phyloP scores from a whole-genome alignment of 2,329 filamentous ascomycete genomes.

The Aspergillus transmontanensis region DNA sequence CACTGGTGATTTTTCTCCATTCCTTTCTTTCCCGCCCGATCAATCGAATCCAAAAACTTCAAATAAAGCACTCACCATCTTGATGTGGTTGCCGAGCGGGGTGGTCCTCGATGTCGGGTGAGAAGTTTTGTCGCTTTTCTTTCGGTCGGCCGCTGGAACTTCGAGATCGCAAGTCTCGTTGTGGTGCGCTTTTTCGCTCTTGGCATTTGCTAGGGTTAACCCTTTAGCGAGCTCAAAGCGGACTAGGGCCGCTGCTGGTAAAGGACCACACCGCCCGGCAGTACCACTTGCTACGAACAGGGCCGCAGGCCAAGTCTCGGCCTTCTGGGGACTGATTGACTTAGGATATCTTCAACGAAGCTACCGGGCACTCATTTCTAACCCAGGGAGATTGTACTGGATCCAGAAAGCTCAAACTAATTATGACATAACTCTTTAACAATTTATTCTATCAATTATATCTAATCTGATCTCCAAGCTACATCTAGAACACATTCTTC shows the following conservation, averaged over 20 bases:
- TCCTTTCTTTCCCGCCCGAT: conserved; percentile 8
- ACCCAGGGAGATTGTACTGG: neutral
- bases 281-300: neutral
- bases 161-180: conserved; percentile 32
- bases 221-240: conserved; percentile 47
- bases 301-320: neutral
- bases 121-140: conserved; percentile 42
- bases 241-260: conserved; percentile 29
- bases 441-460: neutral
- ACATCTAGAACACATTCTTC: conserved; percentile 38
- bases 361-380: neutral
- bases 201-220: conserved; percentile 31
- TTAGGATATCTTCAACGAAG: neutral
- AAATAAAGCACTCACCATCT: conserved; percentile 46
- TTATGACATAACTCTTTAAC: neutral
- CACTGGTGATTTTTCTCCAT: conserved; percentile 1
- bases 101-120: conserved; percentile 45
- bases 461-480: neutral
- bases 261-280: conserved; percentile 25
- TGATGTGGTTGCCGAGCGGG: conserved; percentile 46
- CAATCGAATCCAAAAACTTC: conserved; percentile 12
- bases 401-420: neutral
- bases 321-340: neutral
- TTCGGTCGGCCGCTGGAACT: conserved; percentile 36
- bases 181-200: conserved; percentile 46